phyloP scores from a whole-genome alignment of 352 stramenopile species.

The Globisporangium emineosum region DNA sequence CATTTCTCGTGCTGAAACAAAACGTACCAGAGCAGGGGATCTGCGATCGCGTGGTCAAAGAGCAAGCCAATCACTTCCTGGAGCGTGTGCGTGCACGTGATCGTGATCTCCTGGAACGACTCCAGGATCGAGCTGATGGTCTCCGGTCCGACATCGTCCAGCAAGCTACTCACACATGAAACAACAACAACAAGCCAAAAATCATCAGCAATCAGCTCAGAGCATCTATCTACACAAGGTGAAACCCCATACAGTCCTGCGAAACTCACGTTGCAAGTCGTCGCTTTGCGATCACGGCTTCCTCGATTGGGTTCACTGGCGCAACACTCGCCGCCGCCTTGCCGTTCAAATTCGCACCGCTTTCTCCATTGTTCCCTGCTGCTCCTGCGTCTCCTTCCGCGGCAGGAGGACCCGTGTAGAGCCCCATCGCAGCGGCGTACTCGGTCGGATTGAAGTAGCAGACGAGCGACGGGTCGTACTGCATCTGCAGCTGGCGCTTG shows the following conservation, averaged over 20 bases:
- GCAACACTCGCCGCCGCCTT: constrained; percentile 4
- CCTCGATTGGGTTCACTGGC: constrained; percentile 57
- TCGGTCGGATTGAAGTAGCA: constrained; percentile 81
- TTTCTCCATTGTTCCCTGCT: not conserved
- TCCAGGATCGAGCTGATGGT: constrained; percentile 41
- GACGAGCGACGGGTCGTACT: constrained; percentile 71
- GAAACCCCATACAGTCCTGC: not conserved
- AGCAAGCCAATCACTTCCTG: constrained; percentile 65
- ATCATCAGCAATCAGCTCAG: not conserved
- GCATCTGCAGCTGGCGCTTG: constrained; percentile 32
- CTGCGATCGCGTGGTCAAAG: constrained; percentile 73
- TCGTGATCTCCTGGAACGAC: constrained; percentile 54
- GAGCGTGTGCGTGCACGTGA: constrained; percentile 69
- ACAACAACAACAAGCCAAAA: constrained; percentile 4
- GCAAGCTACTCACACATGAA: constrained; percentile 30
- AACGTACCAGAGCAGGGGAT: constrained; percentile 48
- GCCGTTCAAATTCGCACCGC: not conserved
- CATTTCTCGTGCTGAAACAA: too few species aligned
- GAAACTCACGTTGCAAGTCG: constrained; percentile 46
- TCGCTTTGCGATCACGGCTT: constrained; percentile 55
- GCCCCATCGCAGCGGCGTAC: constrained; percentile 61
- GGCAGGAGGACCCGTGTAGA: constrained; percentile 41
- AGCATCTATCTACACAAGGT: too few species aligned
- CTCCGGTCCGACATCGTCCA: constrained; percentile 51
- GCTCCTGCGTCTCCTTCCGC: not conserved